Base-by-base conservation (phyloP, 75 land plant species). In the Gnetum montanum region DNA sequence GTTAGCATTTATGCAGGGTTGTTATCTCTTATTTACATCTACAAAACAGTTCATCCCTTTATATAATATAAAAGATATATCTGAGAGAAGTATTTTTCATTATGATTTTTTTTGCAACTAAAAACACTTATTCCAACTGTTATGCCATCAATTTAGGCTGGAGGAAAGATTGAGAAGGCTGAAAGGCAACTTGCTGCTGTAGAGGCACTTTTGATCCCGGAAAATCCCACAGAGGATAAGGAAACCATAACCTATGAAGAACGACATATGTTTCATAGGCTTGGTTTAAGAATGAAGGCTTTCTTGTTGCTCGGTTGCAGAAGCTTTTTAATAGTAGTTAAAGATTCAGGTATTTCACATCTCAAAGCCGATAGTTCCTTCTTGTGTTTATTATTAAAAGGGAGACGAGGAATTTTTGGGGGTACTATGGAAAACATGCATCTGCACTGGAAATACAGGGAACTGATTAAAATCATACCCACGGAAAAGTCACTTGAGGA, bases 401-500 rank as follows among this genome's bases (percentile, higher is more conserved):
- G 98, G 57, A 72, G 96, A 53, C 86, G 98, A 67, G 98, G 96
- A 64, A 82, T 94, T 43, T 94, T 94, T 71, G 96, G 80, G 65
- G 98, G 98, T 23, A 78, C 83, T 36, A 75, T 94, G 41, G 98
- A 94, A 63, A 94, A 94, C 62, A 94, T 94, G 98, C 98, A 94
- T 64, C 70, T 94, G 68, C 98, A 94, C 46, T 94, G 98, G 98
- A 94, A 94, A 56, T 84, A 94, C 46, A 69, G 98, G 53, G 98
- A 94, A 59, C 69, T 94, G 50, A 83, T 94, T 33, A 94, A 89
- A 66, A 72, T 94, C 46, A 54, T 85, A 29, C 54, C 80, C 36
- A 89, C 89, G 43, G 86, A 73, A 33, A 72, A 68, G 59, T 56
- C 52, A 34, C 68, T 77, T 40, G 70, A 60, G 15, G 68, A 76